Evolutionary conservation across 371 early-diverging fungal genomes (phyloP), one percentile per base, ranked within the genome.

Genomic region (Apophysomyces ossiformis): DNA sequence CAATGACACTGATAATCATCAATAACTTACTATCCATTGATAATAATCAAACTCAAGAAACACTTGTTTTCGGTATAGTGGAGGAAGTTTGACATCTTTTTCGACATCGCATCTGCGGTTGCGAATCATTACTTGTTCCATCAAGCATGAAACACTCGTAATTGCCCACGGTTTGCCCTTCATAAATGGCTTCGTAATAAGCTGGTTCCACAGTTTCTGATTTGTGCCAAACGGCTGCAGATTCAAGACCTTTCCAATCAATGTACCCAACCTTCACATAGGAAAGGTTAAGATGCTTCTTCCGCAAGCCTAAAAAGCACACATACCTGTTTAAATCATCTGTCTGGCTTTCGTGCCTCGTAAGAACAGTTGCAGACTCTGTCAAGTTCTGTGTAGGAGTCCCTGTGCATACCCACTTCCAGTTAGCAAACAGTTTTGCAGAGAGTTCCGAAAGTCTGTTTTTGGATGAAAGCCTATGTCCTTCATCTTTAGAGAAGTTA

Each of bases 341-440:
- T 4, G 39, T 37, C 58, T 69, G 57, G 13, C 64, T 21, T 56
- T 65, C 67, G 36, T 64, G 68, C 6, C 63, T 37, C 3, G 60
- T 63, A 65, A 50, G 47, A 35, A 41, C 46, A 11, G 47, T 37
- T 2, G 65, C 65, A 7, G 85, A 74, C 43, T 86, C 84, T 1
- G 83, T 83, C 32, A 88, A 72, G 62, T 87, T 87, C 39, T 79
- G 81, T 0, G 90, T 89, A 6, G 89, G 88, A 12, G 87, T 89
- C 39, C 91, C 90, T 0, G 91, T 91, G 73, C 91, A 90, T 1
- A 90, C 80, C 93, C 94, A 93, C 26, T 85, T 79, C n/a, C 86
- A 79, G 45, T 90, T 87, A 16, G 82, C 83, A 63, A 85, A 80
- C 35, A 92, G 72, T 18, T 85, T 76, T 5, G 85, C 69, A 0